phyloP scores from a whole-genome alignment of 2,329 filamentous ascomycete species.

The Calonectria leucothoes region DNA sequence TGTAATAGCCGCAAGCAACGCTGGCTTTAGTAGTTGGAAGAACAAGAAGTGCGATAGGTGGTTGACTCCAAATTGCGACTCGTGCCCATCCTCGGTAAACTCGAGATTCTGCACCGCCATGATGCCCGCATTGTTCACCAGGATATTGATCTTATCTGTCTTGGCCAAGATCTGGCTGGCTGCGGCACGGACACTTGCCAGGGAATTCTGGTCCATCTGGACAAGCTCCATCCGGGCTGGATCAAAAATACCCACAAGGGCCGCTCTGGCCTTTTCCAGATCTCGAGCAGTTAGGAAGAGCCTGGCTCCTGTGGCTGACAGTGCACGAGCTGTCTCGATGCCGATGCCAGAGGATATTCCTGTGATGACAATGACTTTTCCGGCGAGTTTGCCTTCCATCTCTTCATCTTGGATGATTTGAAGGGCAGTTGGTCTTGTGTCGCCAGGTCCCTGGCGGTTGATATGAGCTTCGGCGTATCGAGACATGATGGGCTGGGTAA shows the following conservation, averaged over 20 bases:
- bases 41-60: constrained; percentile 34
- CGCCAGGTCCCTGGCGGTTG: constrained; percentile 41
- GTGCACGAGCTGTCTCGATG: constrained; percentile 51
- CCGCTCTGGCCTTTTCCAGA: constrained; percentile 45
- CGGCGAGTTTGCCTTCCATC: constrained; percentile 38
- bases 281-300: constrained; percentile 51
- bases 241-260: constrained; percentile 33
- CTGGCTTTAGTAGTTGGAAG: constrained; percentile 17
- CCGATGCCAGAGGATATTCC: constrained; percentile 52
- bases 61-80: constrained; percentile 31
- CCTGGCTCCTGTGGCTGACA: constrained; percentile 50
- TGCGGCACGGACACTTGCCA: constrained; percentile 3
- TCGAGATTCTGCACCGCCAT: constrained; percentile 20
- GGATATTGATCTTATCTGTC: constrained; percentile 22
- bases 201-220: not conserved
- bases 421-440: constrained; percentile 46
- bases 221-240: not conserved
- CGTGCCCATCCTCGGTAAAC: constrained; percentile 27
- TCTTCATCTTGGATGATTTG: constrained; percentile 49
- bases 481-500: not conserved
- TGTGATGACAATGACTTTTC: constrained; percentile 52
- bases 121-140: constrained; percentile 41
- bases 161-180: not conserved
- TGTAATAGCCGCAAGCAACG: not conserved
- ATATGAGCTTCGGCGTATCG: constrained; percentile 33